Percentiles rank a stretch among this genome's conserved stretches.
Conservation (phyloP, 441 rosid genomes). For the Jatropha podagrica region DNA sequence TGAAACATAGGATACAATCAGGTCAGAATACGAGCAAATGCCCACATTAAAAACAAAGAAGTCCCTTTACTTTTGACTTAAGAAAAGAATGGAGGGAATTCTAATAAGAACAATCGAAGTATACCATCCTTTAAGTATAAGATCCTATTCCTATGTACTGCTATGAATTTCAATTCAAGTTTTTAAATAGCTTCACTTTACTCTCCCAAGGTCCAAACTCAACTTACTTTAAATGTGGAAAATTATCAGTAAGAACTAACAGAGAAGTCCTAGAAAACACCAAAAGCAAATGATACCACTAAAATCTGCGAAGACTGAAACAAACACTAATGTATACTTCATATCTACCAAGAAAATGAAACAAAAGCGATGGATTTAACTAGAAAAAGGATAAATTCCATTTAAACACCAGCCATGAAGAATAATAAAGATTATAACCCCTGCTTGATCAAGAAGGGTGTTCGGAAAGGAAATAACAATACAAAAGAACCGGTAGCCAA, state of each 20-base stretch:
- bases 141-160: too few relatives aligned
- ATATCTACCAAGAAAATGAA: background rate
- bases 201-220: background rate
- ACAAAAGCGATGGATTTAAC: background rate
- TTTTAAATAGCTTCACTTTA: background rate
- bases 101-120: too few relatives aligned
- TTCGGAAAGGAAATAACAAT: background rate
- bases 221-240: background rate
- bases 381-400: background rate
- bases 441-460: background rate
- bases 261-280: constrained; percentile 1
- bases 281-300: constrained; percentile 1
- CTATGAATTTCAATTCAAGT: too few relatives aligned
- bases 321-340: background rate
- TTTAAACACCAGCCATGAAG: background rate
- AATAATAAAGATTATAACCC: background rate
- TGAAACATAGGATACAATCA: constrained; percentile 36
- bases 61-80: background rate
- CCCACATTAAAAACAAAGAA: background rate
- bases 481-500: background rate
- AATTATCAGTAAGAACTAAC: background rate
- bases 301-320: background rate
- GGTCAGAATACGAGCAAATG: background rate
- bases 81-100: too few relatives aligned
- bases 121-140: too few relatives aligned